Base-by-base conservation (phyloP, 2,329 filamentous ascomycete genomes). In the Trichoderma harzianum region DNA sequence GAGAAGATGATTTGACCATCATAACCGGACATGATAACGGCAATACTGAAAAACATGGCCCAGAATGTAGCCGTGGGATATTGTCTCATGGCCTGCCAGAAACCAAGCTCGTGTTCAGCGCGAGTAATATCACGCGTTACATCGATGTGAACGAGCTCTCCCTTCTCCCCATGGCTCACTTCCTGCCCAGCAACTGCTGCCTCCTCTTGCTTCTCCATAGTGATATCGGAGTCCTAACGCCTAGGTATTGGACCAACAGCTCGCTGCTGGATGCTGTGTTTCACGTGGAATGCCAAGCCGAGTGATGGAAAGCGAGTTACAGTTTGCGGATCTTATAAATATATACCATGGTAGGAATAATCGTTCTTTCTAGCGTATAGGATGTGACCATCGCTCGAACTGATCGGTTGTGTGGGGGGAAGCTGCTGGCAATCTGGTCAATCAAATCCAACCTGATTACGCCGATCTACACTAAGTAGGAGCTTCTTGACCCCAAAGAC, bases 31-130 rank as follows among this genome's bases (percentile, higher is more conserved):
- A 79, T 79, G 73, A 79, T 76, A 39, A 78, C 77, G 21, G 77
- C 76, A 62, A 75, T 76, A 32, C 77, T 78, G 62, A 79, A 75
- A 57, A 78, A 75, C 72, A 79, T 75, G 67, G 77, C 75, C 78
- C 78, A 79, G 58, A 76, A 76, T 36, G 78, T 77, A 7, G 77
- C 78, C 61, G 77, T 75, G 21, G 75, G 74, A 53, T 78, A 97
- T 69, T 76, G 74, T 21, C 64, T 61, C 24, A 78, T 63, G 21
- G 76, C 76, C 10, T 86, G 74, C 74, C 76, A 76, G 71, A 77
- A 77, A 36, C 75, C 74, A 24, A 77, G 74, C 32, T 77, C 80
- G 51, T 77, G 76, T 63, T 77, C 76, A 2, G 73, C 73, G 64
- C 74, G 73, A 26, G 75, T 76, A 5, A 74, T 73, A 47, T 75